A percentile compares a stretch with the other conserved stretches of the same genome.
phyloP scores from a whole-genome alignment of 768 basidiomycete species.

The Tephrocybe sp. region DNA sequence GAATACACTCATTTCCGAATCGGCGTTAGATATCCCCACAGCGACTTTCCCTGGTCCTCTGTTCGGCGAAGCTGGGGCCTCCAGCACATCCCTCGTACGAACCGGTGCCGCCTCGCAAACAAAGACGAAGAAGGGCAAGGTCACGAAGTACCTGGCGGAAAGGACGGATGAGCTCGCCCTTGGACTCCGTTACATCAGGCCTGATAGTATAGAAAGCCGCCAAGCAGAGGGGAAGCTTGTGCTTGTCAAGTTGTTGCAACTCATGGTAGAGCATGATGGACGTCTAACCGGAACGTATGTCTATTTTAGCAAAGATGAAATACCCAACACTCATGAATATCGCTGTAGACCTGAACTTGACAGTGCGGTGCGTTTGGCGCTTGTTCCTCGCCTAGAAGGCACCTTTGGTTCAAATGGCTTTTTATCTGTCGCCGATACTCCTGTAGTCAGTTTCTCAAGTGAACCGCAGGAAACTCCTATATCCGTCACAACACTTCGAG shows the following conservation, averaged over 20 bases:
- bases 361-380: constrained; percentile 66
- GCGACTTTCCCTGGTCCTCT: constrained; percentile 84
- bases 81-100: constrained; percentile 68
- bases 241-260: constrained; percentile 69
- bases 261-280: constrained; percentile 90
- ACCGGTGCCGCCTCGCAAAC: constrained; percentile 59
- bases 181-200: constrained; percentile 68
- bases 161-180: constrained; percentile 75
- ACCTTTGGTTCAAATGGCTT: constrained; percentile 26
- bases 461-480: constrained; percentile 49
- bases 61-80: constrained; percentile 71
- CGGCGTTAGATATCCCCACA: constrained; percentile 53
- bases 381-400: constrained; percentile 58
- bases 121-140: constrained; percentile 83
- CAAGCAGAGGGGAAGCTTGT: constrained; percentile 76
- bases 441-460: constrained; percentile 22
- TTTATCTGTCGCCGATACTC: constrained; percentile 30
- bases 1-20: constrained; percentile 68
- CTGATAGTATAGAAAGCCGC: constrained; percentile 50
- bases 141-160: constrained; percentile 75
- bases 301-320: not conserved
- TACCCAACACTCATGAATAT: constrained; percentile 1
- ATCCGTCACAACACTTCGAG: constrained; percentile 55
- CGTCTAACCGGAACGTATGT: constrained; percentile 83
- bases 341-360: constrained; percentile 59